Base-by-base conservation (phyloP, 1,284 basidiomycete genomes). In the Agroathelia rolfsii region DNA sequence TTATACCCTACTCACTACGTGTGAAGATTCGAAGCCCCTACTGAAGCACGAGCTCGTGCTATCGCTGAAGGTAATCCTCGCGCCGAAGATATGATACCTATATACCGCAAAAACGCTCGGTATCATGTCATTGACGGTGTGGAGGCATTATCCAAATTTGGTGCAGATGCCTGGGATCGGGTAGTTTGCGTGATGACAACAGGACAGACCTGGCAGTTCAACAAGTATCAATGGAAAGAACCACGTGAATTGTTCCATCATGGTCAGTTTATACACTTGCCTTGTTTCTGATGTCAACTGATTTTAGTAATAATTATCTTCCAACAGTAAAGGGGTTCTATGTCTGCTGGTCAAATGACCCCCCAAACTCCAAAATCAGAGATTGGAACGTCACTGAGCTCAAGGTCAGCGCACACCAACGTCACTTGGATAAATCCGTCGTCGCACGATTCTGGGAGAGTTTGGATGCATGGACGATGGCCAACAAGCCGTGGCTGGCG, bases 151-250 rank as follows among this genome's bases (percentile, higher is more conserved):
- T 72, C 75, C 28, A 93, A 95, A 55, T 88, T 96, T 46, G 90
- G 89, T 1, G 66, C 78, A 18, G 89, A 93, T 41, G 82, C 88
- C 4, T 94, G 90, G 90, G 88, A 94, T 40, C 73, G 94, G 15
- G 95, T 98, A 4, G 80, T 96, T 3, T 94, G 89, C 45, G 94
- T 98, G 8, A 82, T 96, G 70, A 97, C 94, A 2, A 97, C 90
- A 0, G 94, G 94, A 2, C 94, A 97, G 48, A 79, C 82, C 30
- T 98, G 94, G 94, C 94, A 97, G 55, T 98, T 98, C 61, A 74
- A 83, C 43, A 80, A 84, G 18, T 98, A 97, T 62, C 90, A 90
- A 53, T 97, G 93, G 93, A 78, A 69, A 32, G 90, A 97, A 46
- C 93, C 94, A 1, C 77, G 78, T 41, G 73, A 83, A 35, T 60